phyloP scores from a whole-genome alignment of 2,329 filamentous ascomycete genomes.

The Ophiostoma triangulosporum region DNA sequence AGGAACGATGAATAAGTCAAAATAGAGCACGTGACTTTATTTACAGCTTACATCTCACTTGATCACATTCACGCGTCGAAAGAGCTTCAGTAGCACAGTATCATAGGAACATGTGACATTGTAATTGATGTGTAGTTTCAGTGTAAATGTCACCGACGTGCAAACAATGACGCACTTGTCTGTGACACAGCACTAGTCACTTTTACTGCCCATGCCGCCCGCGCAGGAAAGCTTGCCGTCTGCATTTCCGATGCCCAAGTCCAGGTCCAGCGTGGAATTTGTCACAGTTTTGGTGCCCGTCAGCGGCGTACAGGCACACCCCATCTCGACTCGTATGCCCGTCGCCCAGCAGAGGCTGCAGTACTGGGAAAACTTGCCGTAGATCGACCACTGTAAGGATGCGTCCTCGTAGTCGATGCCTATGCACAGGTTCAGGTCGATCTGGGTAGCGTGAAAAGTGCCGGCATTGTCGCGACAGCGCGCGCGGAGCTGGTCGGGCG shows the following conservation, averaged over 20 bases:
- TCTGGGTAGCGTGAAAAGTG: slow-evolving; percentile 5
- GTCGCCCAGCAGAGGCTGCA: slow-evolving; percentile 9
- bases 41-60: no score
- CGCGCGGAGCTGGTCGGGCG: slow-evolving; percentile 6
- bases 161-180: no score
- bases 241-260: slow-evolving; percentile 6
- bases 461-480: neutral
- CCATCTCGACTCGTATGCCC: neutral
- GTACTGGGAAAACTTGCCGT: slow-evolving; percentile 14
- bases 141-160: no score
- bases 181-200: neutral
- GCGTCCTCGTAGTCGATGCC: slow-evolving; percentile 11
- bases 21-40: neutral
- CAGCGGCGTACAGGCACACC: slow-evolving; percentile 9
- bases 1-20: neutral
- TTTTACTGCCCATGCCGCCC: slow-evolving; percentile 1
- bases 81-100: no score
- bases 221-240: slow-evolving; percentile 7
- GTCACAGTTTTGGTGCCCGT: neutral
- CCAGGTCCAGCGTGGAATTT: slow-evolving; percentile 11
- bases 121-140: no score
- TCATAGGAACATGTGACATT: no score
- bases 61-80: no score
- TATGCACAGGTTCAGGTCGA: slow-evolving; percentile 15
- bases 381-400: slow-evolving; percentile 10